Evolutionary conservation across 179 eudicot species (phyloP).

Genomic region (Sideroxylon spinosum): DNA sequence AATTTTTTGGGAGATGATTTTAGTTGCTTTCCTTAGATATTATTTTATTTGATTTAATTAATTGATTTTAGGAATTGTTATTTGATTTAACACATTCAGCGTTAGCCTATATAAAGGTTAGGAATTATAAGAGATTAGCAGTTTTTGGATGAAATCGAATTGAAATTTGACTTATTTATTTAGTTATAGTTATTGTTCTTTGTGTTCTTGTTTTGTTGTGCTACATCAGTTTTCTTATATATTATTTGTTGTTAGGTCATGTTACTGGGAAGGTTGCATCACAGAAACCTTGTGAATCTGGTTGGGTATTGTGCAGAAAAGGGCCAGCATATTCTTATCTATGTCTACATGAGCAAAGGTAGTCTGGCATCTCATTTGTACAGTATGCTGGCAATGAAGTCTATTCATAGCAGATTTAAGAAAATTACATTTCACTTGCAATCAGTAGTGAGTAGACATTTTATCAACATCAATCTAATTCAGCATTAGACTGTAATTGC

Average conservation of each 20-base stretch:
- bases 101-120: too few relatives aligned
- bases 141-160: too few relatives aligned
- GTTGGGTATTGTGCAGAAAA: slow-evolving; percentile 95
- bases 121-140: too few relatives aligned
- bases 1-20: too few relatives aligned
- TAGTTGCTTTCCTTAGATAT: too few relatives aligned
- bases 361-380: slow-evolving; percentile 84
- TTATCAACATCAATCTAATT: not conserved
- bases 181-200: too few relatives aligned
- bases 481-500: not conserved
- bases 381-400: slow-evolving; percentile 41
- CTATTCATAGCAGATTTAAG: not conserved
- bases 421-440: not conserved
- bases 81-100: too few relatives aligned
- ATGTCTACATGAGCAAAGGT: slow-evolving; percentile 93
- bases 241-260: slow-evolving; percentile 51
- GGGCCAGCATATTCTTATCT: slow-evolving; percentile 83
- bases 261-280: slow-evolving; percentile 91
- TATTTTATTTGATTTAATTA: too few relatives aligned
- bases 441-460: not conserved
- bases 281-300: slow-evolving; percentile 94
- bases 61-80: too few relatives aligned
- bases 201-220: too few relatives aligned
- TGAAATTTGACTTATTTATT: too few relatives aligned
- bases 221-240: not conserved